Conservation (phyloP, 306 rosid genomes). For the Ceratonia siliqua region DNA sequence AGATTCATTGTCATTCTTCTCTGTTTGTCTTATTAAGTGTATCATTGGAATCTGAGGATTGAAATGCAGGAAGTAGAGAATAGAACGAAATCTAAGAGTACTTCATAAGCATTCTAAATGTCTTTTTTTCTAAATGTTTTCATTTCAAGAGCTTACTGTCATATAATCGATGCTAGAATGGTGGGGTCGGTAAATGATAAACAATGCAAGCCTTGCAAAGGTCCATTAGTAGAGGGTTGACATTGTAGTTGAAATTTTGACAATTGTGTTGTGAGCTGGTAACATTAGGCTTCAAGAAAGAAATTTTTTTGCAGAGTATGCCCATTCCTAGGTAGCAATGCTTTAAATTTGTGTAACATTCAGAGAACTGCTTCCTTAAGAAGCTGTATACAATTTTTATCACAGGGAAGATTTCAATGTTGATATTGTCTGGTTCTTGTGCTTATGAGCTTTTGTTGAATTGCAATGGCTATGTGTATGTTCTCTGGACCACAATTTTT, state of each 20-base stretch:
- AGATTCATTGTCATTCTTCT: conserved; percentile 37
- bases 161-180: not conserved
- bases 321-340: not conserved
- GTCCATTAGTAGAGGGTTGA: not conserved
- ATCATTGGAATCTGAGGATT: conserved; percentile 27
- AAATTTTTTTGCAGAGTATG: not conserved
- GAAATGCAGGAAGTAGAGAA: conserved; percentile 6
- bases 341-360: not conserved
- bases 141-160: not conserved
- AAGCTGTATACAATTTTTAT: not conserved
- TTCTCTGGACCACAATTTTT: not conserved
- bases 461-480: not conserved
- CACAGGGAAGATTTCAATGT: conserved; percentile 1
- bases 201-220: not conserved
- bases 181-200: conserved; percentile 4
- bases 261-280: not conserved
- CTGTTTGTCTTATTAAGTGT: conserved; percentile 22
- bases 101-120: not conserved
- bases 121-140: not conserved
- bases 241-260: not conserved
- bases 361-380: not conserved
- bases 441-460: not conserved
- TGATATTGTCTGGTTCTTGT: not conserved
- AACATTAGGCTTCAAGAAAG: not conserved
- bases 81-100: not conserved